These are phyloP conservation scores for Bothriochloa decipiens DNA, from an alignment of 176 grass and related monocot species.

Conservation along the genomic window DNA sequence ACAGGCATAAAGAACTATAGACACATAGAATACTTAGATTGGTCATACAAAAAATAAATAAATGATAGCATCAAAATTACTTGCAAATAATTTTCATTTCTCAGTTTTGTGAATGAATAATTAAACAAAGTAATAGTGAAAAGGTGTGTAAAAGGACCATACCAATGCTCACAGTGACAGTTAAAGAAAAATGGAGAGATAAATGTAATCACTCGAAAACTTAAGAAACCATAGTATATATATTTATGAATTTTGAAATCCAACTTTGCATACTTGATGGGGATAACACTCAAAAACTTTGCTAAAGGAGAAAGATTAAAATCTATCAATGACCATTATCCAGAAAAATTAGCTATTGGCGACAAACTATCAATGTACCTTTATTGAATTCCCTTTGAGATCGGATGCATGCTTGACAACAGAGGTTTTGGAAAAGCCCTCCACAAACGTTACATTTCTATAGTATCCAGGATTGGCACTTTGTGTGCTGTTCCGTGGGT, in stretches of 20 bases:
- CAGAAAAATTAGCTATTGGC: neutral
- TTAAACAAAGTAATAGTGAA: neutral
- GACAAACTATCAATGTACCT: slow-evolving; percentile 57
- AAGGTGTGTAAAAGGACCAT: neutral
- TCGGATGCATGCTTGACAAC: slow-evolving; percentile 82
- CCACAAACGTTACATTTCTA: slow-evolving; percentile 85
- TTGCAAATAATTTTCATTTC: neutral
- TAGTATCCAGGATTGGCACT: slow-evolving; percentile 65
- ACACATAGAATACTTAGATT: neutral
- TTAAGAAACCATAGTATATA: slow-evolving; percentile 17
- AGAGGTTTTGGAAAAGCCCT: slow-evolving; percentile 97
- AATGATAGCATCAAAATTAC: neutral
- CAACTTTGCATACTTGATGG: slow-evolving; percentile 3
- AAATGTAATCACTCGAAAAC: neutral
- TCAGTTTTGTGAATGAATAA: neutral
- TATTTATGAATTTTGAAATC: neutral
- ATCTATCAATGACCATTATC: slow-evolving; percentile 15
- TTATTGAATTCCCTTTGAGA: slow-evolving; percentile 89
- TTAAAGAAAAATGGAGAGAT: neutral
- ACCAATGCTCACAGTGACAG: neutral
- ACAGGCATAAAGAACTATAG: neutral
- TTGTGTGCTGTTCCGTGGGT: slow-evolving; percentile 53
- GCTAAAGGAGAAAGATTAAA: slow-evolving; percentile 3
- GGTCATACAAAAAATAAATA: neutral
- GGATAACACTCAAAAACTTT: neutral